Evolutionary conservation across 257 asterid genomes (phyloP), one percentile per base, ranked within the genome.

Genomic region (Capsicum rhomboideum): DNA sequence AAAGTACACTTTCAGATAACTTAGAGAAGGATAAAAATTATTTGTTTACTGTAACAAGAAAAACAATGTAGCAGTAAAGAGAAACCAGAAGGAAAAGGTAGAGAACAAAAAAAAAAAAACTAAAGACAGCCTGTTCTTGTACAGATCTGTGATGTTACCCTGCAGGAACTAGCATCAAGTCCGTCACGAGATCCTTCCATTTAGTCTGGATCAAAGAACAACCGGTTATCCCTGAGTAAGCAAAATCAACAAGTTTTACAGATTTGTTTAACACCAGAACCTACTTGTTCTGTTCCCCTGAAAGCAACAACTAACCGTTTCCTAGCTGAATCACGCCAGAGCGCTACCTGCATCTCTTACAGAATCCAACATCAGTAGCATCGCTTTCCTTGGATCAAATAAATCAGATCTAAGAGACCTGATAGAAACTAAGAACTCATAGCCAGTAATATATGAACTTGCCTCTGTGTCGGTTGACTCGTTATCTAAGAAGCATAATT

Each of bases 261-360:
- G 40, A 84, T 63, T 42, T 34, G 58, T 21, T 53, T 37, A 78
- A 85, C 9, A 55, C 37, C 34, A 80, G 21, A 86, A 89, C 93
- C 85, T 85, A 97, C 99, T 89, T 97, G 99, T 89, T 97, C 98
- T 21, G 99, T 97, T 91, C 99, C 99, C 87, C 99, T 93, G 91
- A 95, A 97, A 79, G 99, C 98, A 85, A 93, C 93, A 23, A 95
- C 99, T 69, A 95, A 93, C 88, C 99, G 92, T 86, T 85, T 93
- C 87, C 98, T 89, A 44, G 84, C 72, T 23, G 83, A 87, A 87
- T 97, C 99, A 12, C 97, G 95, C 99, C 99, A 97, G 84, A 97
- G 91, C 23, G 98, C 98, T 29, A 95, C 97, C 98, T 97, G 91
- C 89, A 90, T 54, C 82, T 77, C 78, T 85, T 64, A 66, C 10